Evolutionary conservation across 345 rosid species (phyloP).

Genomic region (Citropsis articulata): DNA sequence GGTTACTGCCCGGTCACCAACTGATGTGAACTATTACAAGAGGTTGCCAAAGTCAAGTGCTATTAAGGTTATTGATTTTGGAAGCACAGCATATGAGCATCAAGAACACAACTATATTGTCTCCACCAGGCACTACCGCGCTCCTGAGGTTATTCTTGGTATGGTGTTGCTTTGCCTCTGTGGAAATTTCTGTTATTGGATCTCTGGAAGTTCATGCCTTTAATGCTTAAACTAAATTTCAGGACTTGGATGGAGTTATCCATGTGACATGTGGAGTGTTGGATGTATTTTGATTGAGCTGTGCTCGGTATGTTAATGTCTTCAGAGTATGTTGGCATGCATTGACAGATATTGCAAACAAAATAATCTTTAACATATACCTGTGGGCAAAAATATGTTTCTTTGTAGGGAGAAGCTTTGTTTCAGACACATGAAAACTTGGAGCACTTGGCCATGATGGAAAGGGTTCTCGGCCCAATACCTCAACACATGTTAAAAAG

Average conservation of each 20-base stretch:
- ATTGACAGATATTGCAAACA: background rate
- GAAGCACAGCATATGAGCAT: conserved; percentile 62
- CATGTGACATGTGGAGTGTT: conserved; percentile 73
- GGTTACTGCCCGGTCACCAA: conserved; percentile 30
- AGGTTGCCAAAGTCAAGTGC: conserved; percentile 72
- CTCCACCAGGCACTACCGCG: conserved; percentile 74
- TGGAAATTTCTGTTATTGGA: background rate
- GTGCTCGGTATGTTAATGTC: conserved; percentile 47
- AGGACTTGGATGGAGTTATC: conserved; percentile 74
- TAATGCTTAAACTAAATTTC: conserved; percentile 21
- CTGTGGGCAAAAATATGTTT: background rate
- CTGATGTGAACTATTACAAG: conserved; percentile 40
- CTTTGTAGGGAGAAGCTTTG: conserved; percentile 63
- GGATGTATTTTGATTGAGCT: conserved; percentile 72
- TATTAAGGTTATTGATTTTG: conserved; percentile 75
- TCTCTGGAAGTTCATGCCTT: conserved; percentile 1
- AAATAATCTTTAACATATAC: background rate
- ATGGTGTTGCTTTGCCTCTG: conserved; percentile 8
- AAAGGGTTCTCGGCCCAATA: conserved; percentile 61
- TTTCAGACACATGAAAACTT: conserved; percentile 75
- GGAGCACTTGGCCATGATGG: conserved; percentile 80
- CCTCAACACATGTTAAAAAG: conserved; percentile 61
- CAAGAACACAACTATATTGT: conserved; percentile 59
- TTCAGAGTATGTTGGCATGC: conserved; percentile 1
- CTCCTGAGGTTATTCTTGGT: conserved; percentile 82